These are phyloP conservation scores for Penicillium janthinellum DNA, from an alignment of 2,329 filamentous ascomycete species.

Conservation along the genomic window DNA sequence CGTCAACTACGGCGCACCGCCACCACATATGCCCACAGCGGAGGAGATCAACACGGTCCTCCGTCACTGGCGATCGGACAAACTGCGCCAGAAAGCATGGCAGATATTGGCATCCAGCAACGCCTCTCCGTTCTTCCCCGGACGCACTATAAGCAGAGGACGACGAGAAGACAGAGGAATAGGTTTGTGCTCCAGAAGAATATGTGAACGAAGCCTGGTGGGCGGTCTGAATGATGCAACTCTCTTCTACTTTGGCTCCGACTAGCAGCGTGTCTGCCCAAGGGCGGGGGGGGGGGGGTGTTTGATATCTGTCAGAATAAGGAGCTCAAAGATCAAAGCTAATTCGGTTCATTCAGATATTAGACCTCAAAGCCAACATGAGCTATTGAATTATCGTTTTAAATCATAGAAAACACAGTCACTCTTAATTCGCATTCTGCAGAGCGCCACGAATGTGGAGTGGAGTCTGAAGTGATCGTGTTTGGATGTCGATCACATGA, in stretches of 20 bases:
- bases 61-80: neutral
- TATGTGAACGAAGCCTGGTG: neutral
- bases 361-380: too few relatives aligned
- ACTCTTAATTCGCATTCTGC: too few relatives aligned
- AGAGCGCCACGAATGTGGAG: too few relatives aligned
- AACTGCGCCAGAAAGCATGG: neutral
- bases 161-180: neutral
- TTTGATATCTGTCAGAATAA: too few relatives aligned
- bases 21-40: neutral
- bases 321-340: too few relatives aligned
- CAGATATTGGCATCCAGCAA: neutral
- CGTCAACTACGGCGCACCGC: conserved; percentile 2
- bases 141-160: neutral
- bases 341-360: too few relatives aligned
- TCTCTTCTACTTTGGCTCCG: neutral
- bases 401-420: too few relatives aligned
- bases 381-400: too few relatives aligned
- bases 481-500: too few relatives aligned
- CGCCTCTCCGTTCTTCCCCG: neutral
- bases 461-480: too few relatives aligned
- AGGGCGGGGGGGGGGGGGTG: too few relatives aligned
- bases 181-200: neutral
- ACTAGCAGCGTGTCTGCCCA: neutral
- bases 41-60: neutral
- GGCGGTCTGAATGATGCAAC: neutral